Base-by-base conservation (phyloP, 352 stramenopile genomes). In the Phytopythium vexans region DNA sequence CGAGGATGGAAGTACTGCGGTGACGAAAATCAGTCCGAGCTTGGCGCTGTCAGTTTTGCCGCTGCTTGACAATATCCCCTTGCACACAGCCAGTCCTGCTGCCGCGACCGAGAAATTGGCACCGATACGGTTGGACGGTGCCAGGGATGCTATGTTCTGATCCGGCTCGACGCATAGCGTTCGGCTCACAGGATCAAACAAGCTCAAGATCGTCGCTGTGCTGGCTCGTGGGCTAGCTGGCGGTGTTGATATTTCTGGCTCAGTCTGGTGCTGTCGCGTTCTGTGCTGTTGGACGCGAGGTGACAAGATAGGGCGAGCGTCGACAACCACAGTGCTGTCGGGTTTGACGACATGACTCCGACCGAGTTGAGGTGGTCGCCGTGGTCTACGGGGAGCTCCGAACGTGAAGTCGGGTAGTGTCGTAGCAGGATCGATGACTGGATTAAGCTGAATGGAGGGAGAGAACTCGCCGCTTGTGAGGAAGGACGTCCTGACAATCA, bases 111-210 rank as follows among this genome's bases (percentile, higher is more conserved):
- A 83, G 36, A 81, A 91, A 38, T 93, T 93, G 1, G 77, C 69
- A 5, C 71, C 83, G 34, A 93, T 91, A 6, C 83, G 77, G 41
- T 93, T 90, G 16, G 77, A 89, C 1, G 83, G 80, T 15, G 71
- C 50, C 21, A 91, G 60, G 7, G 71, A 74, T 3, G 75, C 60
- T 27, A 80, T 14, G 41, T 82, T 86, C 16, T 82, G 62, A 49
- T 88, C 78, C 33, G 75, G 76, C 44, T 93, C 83, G 4, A 91
- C 81, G 42, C 78, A 89, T 8, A 86, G 64, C 1, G 83, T 93
- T 12, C 79, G 78, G 34, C 70, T 79, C 2, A 91, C 65, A 0
- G 57, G 38, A 53, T 93, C 83, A 44, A 91, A 88, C n/a, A 93
- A 58, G 36, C 21, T 27, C 21, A 27, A 27, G 21, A 27, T 27